Conservation (phyloP, 352 stramenopile species). For the Globisporangium cystogenes region DNA sequence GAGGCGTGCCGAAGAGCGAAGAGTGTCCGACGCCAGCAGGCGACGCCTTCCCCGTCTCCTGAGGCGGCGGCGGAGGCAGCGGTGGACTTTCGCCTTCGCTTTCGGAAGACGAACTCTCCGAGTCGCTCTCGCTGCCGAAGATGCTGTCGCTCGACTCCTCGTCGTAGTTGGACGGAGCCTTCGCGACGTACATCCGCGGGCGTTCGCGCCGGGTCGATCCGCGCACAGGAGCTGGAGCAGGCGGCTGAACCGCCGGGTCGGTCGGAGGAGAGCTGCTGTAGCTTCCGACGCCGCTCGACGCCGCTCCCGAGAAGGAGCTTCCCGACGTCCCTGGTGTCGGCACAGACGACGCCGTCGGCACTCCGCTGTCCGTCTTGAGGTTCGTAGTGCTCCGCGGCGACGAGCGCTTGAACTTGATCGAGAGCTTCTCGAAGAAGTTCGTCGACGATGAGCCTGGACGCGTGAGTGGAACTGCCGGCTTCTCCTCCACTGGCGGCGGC, state of each 20-base stretch:
- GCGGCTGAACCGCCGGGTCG: constrained; percentile 4
- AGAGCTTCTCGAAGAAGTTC: constrained; percentile 85
- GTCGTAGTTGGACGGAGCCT: constrained; percentile 51
- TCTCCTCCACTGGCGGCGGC: constrained; percentile 31
- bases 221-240: constrained; percentile 27
- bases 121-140: constrained; percentile 74
- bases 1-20: constrained; percentile 12
- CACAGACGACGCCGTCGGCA: constrained; percentile 1
- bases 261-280: constrained; percentile 5
- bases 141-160: constrained; percentile 87
- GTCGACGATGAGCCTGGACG: constrained; percentile 36
- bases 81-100: constrained; percentile 34
- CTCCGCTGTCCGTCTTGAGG: constrained; percentile 3
- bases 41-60: constrained; percentile 13
- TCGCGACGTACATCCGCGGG: constrained; percentile 77
- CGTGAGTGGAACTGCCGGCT: constrained; percentile 7
- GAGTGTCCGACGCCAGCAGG: constrained; percentile 10
- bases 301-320: background rate
- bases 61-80: constrained; percentile 27
- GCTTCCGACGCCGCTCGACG: background rate
- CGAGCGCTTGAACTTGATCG: constrained; percentile 69
- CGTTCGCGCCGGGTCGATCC: constrained; percentile 33
- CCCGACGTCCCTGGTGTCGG: background rate
- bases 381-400: constrained; percentile 31
- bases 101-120: constrained; percentile 34